Evolutionary conservation across 176 grass and related monocot genomes (phyloP).

Genomic region (Oryza longistaminata): DNA sequence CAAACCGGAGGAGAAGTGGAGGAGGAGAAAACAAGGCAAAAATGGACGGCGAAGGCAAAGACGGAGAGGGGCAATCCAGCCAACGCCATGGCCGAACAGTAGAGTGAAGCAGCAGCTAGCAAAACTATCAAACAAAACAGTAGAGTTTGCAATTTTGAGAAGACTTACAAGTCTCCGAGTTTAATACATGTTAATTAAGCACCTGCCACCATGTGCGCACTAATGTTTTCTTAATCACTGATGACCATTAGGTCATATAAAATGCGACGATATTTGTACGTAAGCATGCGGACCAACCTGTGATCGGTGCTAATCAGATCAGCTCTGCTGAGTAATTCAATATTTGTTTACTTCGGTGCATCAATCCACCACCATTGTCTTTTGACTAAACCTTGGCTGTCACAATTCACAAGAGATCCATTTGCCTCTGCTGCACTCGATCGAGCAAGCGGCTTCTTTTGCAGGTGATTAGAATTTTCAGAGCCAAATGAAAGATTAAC

Average conservation of each 20-base stretch:
- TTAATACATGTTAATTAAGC: neutral
- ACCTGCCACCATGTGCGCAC: neutral
- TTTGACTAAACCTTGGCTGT: neutral
- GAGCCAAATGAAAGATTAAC: neutral
- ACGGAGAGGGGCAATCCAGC: neutral
- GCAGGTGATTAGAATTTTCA: neutral
- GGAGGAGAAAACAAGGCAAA: neutral
- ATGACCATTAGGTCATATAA: neutral
- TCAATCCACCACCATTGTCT: neutral
- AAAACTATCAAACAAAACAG: neutral
- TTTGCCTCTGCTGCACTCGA: neutral
- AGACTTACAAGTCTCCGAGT: constrained; percentile 1
- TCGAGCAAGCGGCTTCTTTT: neutral
- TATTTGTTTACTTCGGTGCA: neutral
- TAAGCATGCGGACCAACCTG: neutral
- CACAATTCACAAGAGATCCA: neutral
- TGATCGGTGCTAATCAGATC: neutral
- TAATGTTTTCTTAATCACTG: neutral
- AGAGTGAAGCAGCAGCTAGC: neutral
- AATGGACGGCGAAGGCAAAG: neutral
- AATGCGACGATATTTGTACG: neutral
- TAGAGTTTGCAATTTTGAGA: neutral
- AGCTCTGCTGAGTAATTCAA: neutral
- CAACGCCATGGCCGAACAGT: neutral
- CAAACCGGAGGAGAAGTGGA: neutral